A percentile compares a stretch with the other conserved stretches of the same genome.
Evolutionary conservation across 208 protist species (phyloP).

Genomic region (Wallacemonas sp.): DNA sequence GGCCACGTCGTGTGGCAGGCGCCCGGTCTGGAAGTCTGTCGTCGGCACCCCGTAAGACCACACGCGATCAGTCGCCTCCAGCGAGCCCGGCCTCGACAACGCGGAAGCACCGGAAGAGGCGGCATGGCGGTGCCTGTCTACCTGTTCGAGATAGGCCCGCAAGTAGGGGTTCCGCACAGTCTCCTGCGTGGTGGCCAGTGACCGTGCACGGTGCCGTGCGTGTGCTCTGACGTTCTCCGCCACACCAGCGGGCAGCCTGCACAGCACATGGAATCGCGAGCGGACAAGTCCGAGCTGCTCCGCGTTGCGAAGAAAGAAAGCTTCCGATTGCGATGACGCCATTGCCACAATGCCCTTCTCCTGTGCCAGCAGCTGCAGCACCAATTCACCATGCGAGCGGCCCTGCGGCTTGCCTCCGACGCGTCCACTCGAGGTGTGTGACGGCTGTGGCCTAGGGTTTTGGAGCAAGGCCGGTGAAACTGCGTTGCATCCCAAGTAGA

Average conservation of each 20-base stretch:
- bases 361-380: conserved; percentile 30
- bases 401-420: too few species aligned
- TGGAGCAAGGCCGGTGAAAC: conserved; percentile 24
- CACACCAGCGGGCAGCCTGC: conserved; percentile 52
- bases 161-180: conserved; percentile 49
- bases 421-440: too few species aligned
- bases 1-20: too few species aligned
- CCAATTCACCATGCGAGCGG: too few species aligned
- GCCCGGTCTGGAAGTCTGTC: too few species aligned
- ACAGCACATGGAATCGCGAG: conserved; percentile 63
- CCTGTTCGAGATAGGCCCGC: conserved; percentile 17
- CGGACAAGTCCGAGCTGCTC: conserved; percentile 60
- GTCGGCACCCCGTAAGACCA: background rate
- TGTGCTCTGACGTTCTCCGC: conserved; percentile 22
- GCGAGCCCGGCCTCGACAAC: too few species aligned
- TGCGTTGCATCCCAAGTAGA: conserved; percentile 30
- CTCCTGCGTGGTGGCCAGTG: background rate
- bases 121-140: too few species aligned
- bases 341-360: conserved; percentile 61
- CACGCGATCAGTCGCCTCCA: too few species aligned
- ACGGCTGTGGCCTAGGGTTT: too few species aligned
- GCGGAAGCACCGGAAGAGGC: too few species aligned
- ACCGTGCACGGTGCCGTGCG: background rate
- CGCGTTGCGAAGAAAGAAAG: conserved; percentile 64
- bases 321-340: conserved; percentile 33